Base-by-base conservation (phyloP, 2,329 filamentous ascomycete genomes). In the Fusarium coicis region DNA sequence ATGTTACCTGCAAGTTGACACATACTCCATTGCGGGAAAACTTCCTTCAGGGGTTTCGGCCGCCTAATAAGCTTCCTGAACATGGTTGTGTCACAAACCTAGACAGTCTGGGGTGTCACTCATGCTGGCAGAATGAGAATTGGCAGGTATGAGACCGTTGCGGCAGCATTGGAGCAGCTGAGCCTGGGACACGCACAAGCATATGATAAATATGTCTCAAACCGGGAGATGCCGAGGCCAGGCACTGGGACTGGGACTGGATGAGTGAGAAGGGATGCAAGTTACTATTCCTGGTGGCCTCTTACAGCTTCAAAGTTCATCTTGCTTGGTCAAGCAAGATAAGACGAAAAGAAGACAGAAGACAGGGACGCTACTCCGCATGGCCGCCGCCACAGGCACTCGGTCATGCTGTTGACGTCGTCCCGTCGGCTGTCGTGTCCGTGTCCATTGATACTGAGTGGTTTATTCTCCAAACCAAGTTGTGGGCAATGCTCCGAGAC, bases 221-320 rank as follows among this genome's bases (percentile, higher is more conserved):
- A 60, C 74, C 76, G 76, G 76, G 71, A 75, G 68, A 69, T 77
- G 57, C 76, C 76, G 76, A 77, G 63, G 53, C 63, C 59, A 77
- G 63, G 50, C 63, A n/a, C 59, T 73, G 67, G 40, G 59, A 61
- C 60, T 68, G 57, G 59, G 36, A 53, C 28, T 28, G 21, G 23
- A 62, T 28, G 55, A 63, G 64, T 63, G 52, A 60, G 47, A 56
- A 32, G 32, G n/a, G 42, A 57, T 54, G 65, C 30, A 28, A 47
- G 44, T 47, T 47, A 49, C 56, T 62, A 50, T 60, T 66, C 54
- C 36, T 53, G 42, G 70, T 67, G 64, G 53, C 43, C 59, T 55
- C 47, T 67, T 67, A 43, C 54, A 50, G 50, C 54, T 53, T 58
- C 43, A 50, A 67, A 56, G 63, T 73, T 66, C 49, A 66, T 70